Evolutionary conservation across 2,329 filamentous ascomycete genomes (phyloP).

Genomic region (Chaetothyriales sp.): DNA sequence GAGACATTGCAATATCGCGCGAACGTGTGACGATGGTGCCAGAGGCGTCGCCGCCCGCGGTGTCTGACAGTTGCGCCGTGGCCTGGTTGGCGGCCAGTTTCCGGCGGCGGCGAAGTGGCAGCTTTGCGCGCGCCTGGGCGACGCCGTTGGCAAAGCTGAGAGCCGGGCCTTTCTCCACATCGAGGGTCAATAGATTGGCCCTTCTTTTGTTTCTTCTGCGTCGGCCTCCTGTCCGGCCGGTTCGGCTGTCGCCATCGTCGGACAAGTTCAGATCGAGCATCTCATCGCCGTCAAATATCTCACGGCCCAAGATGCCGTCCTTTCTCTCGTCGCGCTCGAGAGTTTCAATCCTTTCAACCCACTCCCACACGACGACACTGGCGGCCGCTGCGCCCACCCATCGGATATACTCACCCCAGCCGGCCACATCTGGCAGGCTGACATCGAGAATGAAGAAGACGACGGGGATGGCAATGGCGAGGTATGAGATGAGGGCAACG

Average conservation of each 20-base stretch:
- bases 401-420: slow-evolving; percentile 88
- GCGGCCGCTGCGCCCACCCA: slow-evolving; percentile 94
- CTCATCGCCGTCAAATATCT: slow-evolving; percentile 88
- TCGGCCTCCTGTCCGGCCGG: not conserved
- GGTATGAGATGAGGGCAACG: slow-evolving; percentile 63
- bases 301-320: slow-evolving; percentile 77
- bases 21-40: not conserved
- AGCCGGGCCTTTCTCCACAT: slow-evolving; percentile 1
- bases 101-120: slow-evolving; percentile 1
- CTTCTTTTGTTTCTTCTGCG: slow-evolving; percentile 1
- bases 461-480: slow-evolving; percentile 74
- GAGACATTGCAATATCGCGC: not conserved
- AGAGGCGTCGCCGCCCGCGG: not conserved
- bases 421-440: slow-evolving; percentile 67
- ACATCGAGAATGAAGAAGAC: slow-evolving; percentile 92
- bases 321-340: slow-evolving; percentile 87
- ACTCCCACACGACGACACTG: slow-evolving; percentile 96
- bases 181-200: not conserved
- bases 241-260: slow-evolving; percentile 40
- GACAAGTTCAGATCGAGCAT: slow-evolving; percentile 61
- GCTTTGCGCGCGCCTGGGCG: not conserved
- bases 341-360: slow-evolving; percentile 89
- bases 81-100: not conserved
- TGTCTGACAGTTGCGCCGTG: not conserved
- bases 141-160: not conserved